These are phyloP conservation scores for Ophiostoma quercus DNA, from an alignment of 2,329 filamentous ascomycete species.

Conservation along the genomic window DNA sequence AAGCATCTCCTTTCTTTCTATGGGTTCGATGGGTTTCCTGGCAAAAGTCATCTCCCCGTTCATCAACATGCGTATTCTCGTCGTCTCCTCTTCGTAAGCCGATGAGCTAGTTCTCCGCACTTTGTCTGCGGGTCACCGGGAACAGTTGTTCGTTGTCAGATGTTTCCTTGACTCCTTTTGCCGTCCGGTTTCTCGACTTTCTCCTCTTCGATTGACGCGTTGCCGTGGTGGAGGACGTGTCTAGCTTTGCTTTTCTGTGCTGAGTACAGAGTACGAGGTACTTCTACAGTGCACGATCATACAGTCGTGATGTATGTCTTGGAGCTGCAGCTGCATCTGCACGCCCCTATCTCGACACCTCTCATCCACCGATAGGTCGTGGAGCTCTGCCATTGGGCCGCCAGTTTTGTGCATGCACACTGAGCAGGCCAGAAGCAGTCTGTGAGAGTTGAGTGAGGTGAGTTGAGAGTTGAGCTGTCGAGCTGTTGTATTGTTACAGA, in stretches of 20 bases:
- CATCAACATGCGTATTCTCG: neutral
- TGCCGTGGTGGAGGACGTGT: slow-evolving; percentile 9
- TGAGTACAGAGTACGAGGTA: neutral
- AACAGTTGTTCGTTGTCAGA: neutral
- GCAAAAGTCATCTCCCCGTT: neutral
- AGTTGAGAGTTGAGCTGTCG: neutral
- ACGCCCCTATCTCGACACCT: slow-evolving; percentile 13
- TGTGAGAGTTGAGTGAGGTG: neutral
- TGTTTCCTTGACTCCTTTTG: neutral
- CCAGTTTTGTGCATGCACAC: slow-evolving; percentile 11
- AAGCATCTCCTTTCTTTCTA: neutral
- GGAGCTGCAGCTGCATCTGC: slow-evolving; percentile 11
- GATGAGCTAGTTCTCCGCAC: slow-evolving; percentile 11
- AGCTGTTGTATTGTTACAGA: neutral
- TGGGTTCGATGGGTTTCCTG: neutral
- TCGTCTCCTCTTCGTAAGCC: slow-evolving; percentile 9
- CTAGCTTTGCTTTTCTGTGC: neutral
- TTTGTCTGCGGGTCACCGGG: neutral
- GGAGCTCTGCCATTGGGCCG: slow-evolving; percentile 25
- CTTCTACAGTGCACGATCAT: neutral
- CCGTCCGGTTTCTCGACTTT: neutral
- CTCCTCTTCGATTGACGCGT: slow-evolving; percentile 8
- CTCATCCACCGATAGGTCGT: slow-evolving; percentile 20
- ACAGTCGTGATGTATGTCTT: neutral
- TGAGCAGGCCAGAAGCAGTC: neutral